Base-by-base conservation (phyloP, 768 basidiomycete species). In the Auricularia sp. region DNA sequence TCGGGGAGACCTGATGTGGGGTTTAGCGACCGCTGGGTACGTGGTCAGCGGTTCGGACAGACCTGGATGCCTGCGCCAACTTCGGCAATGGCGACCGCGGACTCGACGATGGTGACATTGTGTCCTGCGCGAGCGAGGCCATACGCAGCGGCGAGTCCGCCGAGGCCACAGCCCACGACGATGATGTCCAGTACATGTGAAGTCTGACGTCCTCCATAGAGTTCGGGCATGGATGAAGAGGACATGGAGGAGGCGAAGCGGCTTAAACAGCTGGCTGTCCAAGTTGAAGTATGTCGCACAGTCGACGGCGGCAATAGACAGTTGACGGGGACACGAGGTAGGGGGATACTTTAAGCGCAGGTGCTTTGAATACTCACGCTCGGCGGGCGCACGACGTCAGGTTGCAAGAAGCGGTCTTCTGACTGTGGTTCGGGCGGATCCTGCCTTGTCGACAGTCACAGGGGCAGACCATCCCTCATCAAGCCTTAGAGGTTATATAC, bases 81-180 rank as follows among this genome's bases (percentile, higher is more conserved):
- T 64, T 82, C 81, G n/a, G 80, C 67, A n/a, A 75, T 75, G 16
- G 79, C 80, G 64, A 77, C 75, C 18, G 72, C 73, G 65, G 78
- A 75, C 70, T 88, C 86, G 24, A 87, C 71, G 2, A 88, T 79
- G 2, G 79, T 74, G n/a, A 87, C 86, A 37, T 76, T 74, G 73
- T 88, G 87, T 5, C 87, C 86, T 5, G 81, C 81, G 68, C 78
- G 79, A 56, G 78, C 78, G 51, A 88, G 76, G 16, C 82, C 76
- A 68, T 80, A 81, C 3, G 86, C 86, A 42, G 80, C 75, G 3
- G 85, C 80, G 61, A 86, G 74, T 10, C 86, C 87, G 45, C 81
- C 77, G 14, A 87, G 16, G 82, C 83, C 83, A 54, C 80, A 80
- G 3, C 83, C 82, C 13, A 84, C 79, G 63, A 84, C 73, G 61